Base-by-base conservation (phyloP, 805 yeast genomes). In the Blastobotrys chiropterorum region DNA sequence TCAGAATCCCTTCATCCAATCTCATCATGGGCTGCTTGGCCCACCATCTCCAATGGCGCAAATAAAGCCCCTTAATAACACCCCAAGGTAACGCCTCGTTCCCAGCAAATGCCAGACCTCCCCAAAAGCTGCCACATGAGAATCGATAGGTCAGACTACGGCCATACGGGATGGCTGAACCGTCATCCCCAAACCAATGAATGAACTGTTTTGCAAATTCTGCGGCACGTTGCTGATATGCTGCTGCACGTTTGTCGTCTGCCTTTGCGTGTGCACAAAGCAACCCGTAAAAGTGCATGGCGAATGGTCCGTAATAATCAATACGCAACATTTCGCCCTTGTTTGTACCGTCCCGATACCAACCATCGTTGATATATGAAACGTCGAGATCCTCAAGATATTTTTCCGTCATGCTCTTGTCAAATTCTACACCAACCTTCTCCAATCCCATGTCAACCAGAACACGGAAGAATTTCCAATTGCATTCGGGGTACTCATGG, bases 271-370 rank as follows among this genome's bases (percentile, higher is more conserved):
- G 51, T 13, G 56, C 45, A 53, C 62, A 66, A 16, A 67, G 46
- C 15, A 66, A 52, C 16, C 64, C 60, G 51, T 65, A 67, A 46
- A 53, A 66, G 45, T 67, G 70, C 42, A 66, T 55, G 14, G 70
- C 70, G 59, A 63, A 67, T 7, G 66, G 57, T 47, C 64, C 63
- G 50, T 67, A 67, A 53, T 66, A 61, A 49, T 67, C 70, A 39
- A 64, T 60, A 38, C 62, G 50, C 8, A 49, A 47, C 17, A 50
- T 46, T 16, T 50, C 52, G 21, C 30, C 42, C 8, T 26, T 34
- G 38, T 46, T 43, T 17, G 14, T 14, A 11, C 70, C 70, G 57
- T 67, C 70, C 16, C 63, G 58, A 51, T 65, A 66, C 69, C 68
- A 66, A 2, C 70, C 70, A 44, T 64, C 67, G 6, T 52, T 53